Base-by-base conservation (phyloP, 1,139 yeast genomes). In the Wickerhamiella pararugosa region DNA sequence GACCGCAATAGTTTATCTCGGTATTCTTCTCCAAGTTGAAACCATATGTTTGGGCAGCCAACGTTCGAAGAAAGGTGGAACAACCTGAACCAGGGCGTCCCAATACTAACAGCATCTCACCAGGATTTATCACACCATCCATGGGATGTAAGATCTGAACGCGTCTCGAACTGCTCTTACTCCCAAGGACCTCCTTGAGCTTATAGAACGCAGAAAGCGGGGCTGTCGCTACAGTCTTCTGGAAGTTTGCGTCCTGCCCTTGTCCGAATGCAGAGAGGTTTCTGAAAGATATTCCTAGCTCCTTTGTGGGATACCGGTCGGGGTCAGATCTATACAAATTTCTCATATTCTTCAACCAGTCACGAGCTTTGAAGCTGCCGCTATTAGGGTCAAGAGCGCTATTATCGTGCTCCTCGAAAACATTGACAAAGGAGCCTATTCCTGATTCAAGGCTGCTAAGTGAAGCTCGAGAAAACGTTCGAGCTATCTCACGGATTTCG, bases 51-150 rank as follows among this genome's bases (percentile, higher is more conserved):
- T 76, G 75, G 32, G 79, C 61, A 6, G 87, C 72, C 47, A 81
- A 69, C 0, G 90, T 70, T 53, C 79, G 80, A 53, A 82, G 63
- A 41, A 80, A 69, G 1, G 94, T 80, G 2, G 93, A 71, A 60
- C 93, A 82, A 45, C 94, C 94, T 27, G 87, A 74, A 54, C 92
- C 92, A 0, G 92, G 92, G 57, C 87, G 72, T 36, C 92, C 92
- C 34, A 80, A 62, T 1, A 80, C 92, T 40, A 81, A 83, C 5
- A 82, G 71, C 43, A 81, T 65, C 52, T 79, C 82, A 43, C 93
- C 87, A 0, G 90, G 80, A 36, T 66, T 63, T 48, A 78, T 64
- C 6, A 76, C 53, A 27, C 80, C 87, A 50, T 79, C 82, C 76
- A 79, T 75, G 25, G 77, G 67, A 53, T 74, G 71, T 51, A 78